A percentile compares a stretch with the other conserved stretches of the same genome.
These are phyloP conservation scores for Pleurotus giganteus DNA, from an alignment of 768 basidiomycete genomes.

Conservation along the genomic window DNA sequence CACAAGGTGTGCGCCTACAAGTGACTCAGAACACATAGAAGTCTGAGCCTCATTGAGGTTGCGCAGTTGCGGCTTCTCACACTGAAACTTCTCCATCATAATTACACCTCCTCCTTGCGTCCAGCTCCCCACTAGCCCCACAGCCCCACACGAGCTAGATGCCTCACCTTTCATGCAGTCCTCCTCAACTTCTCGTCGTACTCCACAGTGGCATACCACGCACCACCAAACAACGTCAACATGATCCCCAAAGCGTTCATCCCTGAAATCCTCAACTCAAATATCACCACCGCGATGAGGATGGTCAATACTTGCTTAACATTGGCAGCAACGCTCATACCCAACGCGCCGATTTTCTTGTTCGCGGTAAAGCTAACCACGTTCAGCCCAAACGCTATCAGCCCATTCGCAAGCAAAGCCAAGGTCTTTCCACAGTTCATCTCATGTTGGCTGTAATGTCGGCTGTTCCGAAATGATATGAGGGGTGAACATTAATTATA, in stretches of 20 bases:
- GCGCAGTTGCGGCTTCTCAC: no score
- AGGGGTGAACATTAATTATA: slow-evolving; percentile 24
- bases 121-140: no score
- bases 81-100: no score
- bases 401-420: slow-evolving; percentile 73
- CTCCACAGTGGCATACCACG: slow-evolving; percentile 73
- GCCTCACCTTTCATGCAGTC: not conserved
- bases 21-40: no score
- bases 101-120: no score
- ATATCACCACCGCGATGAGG: slow-evolving; percentile 78
- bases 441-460: slow-evolving; percentile 34
- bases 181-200: slow-evolving; percentile 40
- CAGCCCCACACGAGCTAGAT: no score
- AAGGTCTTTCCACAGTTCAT: slow-evolving; percentile 37
- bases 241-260: slow-evolving; percentile 82
- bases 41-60: no score
- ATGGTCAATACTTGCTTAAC: slow-evolving; percentile 94
- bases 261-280: slow-evolving; percentile 76
- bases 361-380: slow-evolving; percentile 97
- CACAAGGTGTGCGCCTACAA: no score
- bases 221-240: slow-evolving; percentile 85
- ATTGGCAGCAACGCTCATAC: slow-evolving; percentile 91
- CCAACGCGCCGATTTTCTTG: slow-evolving; percentile 82
- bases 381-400: slow-evolving; percentile 89
- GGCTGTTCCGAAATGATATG: slow-evolving; percentile 16